Percentiles rank a stretch among this genome's conserved stretches.
These are phyloP conservation scores for Inga laurina DNA, from an alignment of 306 rosid species.

Conservation along the genomic window DNA sequence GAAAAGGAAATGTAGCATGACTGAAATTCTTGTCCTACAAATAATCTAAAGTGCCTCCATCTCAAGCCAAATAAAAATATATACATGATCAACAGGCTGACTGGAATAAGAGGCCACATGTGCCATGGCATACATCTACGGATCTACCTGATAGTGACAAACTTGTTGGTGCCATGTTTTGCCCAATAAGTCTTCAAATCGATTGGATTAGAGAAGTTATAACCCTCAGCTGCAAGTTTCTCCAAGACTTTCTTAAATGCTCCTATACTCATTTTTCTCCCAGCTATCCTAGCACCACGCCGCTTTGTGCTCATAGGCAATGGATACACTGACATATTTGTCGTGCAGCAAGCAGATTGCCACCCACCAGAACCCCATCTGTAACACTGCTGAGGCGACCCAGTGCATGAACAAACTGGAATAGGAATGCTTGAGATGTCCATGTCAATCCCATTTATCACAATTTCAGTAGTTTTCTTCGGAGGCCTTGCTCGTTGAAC, in stretches of 20 bases:
- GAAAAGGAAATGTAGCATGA: constrained; percentile 45
- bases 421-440: constrained; percentile 85
- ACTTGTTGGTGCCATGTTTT: constrained; percentile 98
- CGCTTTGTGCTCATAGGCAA: constrained; percentile 97
- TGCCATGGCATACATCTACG: constrained; percentile 30
- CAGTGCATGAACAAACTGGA: constrained; percentile 96
- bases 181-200: constrained; percentile 97
- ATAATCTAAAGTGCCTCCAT: constrained; percentile 62
- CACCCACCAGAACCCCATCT: constrained; percentile 99
- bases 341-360: constrained; percentile 99
- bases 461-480: constrained; percentile 77
- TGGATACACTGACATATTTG: constrained; percentile 81
- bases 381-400: constrained; percentile 85
- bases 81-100: constrained; percentile 63
- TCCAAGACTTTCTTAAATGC: constrained; percentile 98
- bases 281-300: constrained; percentile 98
- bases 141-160: constrained; percentile 93
- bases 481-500: constrained; percentile 76
- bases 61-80: constrained; percentile 64
- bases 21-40: constrained; percentile 55
- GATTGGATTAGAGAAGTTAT: constrained; percentile 85
- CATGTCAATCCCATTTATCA: constrained; percentile 80
- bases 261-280: constrained; percentile 98
- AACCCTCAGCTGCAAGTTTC: constrained; percentile 94
- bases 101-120: constrained; percentile 40